Conservation (phyloP, 208 protist species). For the Leishmania braziliensis region DNA sequence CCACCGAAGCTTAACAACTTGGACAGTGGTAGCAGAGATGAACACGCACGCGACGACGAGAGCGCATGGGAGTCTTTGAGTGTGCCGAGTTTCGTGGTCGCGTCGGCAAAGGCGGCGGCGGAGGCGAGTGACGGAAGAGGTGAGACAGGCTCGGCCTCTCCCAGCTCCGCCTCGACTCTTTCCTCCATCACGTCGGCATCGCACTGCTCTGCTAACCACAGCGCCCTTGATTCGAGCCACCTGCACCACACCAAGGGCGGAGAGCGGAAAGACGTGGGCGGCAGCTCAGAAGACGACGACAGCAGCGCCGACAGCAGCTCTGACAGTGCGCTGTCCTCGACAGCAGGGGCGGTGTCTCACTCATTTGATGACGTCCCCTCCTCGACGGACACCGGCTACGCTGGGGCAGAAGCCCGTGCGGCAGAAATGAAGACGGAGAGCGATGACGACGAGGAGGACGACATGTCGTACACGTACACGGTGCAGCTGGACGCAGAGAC, state of each 20-base stretch:
- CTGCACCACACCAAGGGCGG: background rate
- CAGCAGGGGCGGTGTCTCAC: background rate
- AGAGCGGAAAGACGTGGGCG: background rate
- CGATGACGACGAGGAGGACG: conserved; percentile 15
- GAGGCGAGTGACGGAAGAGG: background rate
- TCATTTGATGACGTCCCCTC: background rate
- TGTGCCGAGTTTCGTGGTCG: background rate
- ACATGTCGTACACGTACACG: conserved; percentile 35
- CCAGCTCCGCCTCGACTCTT: background rate
- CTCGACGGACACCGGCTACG: background rate
- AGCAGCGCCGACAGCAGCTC: background rate
- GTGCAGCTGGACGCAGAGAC: conserved; percentile 37
- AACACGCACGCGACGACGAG: background rate
- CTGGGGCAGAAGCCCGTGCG: background rate
- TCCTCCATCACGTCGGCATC: background rate
- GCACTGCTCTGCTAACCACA: background rate
- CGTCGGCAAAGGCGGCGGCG: background rate
- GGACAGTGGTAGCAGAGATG: background rate
- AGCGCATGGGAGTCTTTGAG: background rate
- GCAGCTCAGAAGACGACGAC: background rate
- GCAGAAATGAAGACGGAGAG: background rate
- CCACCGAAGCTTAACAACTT: too few relatives aligned
- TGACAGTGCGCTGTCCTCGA: background rate
- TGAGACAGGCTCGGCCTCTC: background rate
- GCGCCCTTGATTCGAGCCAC: background rate